phyloP scores from a whole-genome alignment of 768 basidiomycete species.

The Rossbeevera mucosa region DNA sequence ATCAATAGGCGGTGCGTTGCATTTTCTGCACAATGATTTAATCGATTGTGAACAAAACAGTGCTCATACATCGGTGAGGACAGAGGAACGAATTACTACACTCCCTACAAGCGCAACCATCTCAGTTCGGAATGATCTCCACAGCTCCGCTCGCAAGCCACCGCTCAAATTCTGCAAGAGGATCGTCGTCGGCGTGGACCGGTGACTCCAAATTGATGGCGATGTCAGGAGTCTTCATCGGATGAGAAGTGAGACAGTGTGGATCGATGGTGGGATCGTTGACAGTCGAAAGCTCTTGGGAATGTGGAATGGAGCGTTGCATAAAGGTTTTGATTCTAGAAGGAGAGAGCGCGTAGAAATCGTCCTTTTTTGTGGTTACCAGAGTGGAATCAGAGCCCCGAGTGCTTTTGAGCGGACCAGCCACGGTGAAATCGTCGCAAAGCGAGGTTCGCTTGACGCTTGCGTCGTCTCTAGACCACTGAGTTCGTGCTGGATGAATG shows the following conservation, averaged over 20 bases:
- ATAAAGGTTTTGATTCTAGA: constrained; percentile 26
- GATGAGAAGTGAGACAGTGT: not conserved
- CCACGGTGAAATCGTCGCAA: not conserved
- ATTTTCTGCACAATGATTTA: not conserved
- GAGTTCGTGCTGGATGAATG: constrained; percentile 3
- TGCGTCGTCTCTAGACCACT: constrained; percentile 9
- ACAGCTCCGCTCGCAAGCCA: constrained; percentile 67
- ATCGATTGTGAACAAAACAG: not conserved
- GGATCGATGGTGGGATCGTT: not conserved
- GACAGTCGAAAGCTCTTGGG: not conserved
- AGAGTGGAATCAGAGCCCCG: not conserved
- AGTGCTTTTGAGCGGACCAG: not conserved
- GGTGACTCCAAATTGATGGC: not conserved
- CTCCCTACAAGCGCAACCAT: not conserved
- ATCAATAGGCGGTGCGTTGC: not conserved
- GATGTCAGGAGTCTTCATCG: not conserved
- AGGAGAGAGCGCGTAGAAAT: constrained; percentile 17
- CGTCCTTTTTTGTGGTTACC: constrained; percentile 1
- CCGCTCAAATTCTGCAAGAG: constrained; percentile 61
- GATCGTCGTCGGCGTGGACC: constrained; percentile 30
- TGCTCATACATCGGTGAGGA: not conserved
- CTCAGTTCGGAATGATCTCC: constrained; percentile 39
- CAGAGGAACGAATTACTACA: not conserved
- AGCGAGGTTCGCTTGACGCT: not conserved
- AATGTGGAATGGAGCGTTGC: not conserved